phyloP scores from a whole-genome alignment of 805 yeast genomes.

The Yamadazyma ubonensis region DNA sequence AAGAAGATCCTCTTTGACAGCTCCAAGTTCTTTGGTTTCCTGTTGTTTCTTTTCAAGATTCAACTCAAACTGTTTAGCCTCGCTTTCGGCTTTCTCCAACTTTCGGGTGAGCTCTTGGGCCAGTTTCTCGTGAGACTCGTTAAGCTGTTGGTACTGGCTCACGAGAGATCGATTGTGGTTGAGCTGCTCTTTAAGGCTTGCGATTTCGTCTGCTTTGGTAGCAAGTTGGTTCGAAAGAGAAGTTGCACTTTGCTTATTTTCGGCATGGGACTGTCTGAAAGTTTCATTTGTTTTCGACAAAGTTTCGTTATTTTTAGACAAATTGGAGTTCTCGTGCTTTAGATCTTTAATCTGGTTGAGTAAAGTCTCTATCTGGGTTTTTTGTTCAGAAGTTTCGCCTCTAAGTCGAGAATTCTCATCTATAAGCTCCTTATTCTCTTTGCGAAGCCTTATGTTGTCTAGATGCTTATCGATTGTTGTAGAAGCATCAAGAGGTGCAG shows the following conservation, averaged over 20 bases:
- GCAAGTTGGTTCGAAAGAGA: slow-evolving; percentile 1
- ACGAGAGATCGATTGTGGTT: slow-evolving; percentile 1
- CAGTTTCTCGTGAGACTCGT: slow-evolving; percentile 12
- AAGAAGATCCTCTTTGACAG: slow-evolving; percentile 59
- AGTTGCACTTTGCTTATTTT: background rate
- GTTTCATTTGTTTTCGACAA: slow-evolving; percentile 12
- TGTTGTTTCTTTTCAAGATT: slow-evolving; percentile 2
- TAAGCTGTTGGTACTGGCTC: slow-evolving; percentile 10
- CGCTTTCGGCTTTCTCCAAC: too few relatives aligned
- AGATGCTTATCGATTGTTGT: slow-evolving; percentile 42
- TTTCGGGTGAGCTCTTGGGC: too few relatives aligned
- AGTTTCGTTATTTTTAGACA: slow-evolving; percentile 12
- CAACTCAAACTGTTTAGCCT: background rate
- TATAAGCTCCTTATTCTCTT: slow-evolving; percentile 25
- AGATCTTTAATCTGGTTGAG: slow-evolving; percentile 3
- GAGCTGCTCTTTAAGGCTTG: slow-evolving; percentile 5
- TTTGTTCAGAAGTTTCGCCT: slow-evolving; percentile 9
- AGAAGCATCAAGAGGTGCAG: slow-evolving; percentile 32
- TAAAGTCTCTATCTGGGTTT: slow-evolving; percentile 1
- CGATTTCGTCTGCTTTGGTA: slow-evolving; percentile 12
- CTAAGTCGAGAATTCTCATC: slow-evolving; percentile 14
- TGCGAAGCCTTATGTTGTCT: slow-evolving; percentile 39
- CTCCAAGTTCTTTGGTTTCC: slow-evolving; percentile 23
- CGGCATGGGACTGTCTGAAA: slow-evolving; percentile 5
- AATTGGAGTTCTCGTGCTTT: slow-evolving; percentile 10